Percentiles rank a stretch among this genome's conserved stretches.
These are phyloP conservation scores for Diddensiella transvaalensis DNA, from an alignment of 805 yeast species.

Conservation along the genomic window DNA sequence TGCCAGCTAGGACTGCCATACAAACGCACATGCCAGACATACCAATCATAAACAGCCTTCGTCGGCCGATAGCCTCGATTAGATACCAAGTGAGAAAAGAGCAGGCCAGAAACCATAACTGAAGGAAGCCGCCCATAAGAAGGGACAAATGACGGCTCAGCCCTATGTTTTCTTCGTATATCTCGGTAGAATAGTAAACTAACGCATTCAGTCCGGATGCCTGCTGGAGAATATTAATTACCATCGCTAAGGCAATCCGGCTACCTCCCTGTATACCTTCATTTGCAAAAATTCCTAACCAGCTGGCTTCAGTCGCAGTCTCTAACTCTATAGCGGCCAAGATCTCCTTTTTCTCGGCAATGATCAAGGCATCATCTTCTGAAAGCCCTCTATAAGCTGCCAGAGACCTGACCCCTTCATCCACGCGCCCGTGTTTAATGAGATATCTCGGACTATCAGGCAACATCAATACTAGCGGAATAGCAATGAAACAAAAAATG, in stretches of 20 bases:
- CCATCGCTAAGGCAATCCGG: conserved; percentile 6
- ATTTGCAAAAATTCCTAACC: neutral
- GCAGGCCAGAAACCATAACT: conserved; percentile 8
- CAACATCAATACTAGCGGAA: neutral
- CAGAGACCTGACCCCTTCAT: conserved; percentile 1
- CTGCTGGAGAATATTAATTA: conserved; percentile 14
- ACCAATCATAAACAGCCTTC: conserved; percentile 50
- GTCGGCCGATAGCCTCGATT: conserved; percentile 49
- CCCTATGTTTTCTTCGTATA: conserved; percentile 6
- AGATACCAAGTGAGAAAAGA: conserved; percentile 12
- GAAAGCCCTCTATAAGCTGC: conserved; percentile 2
- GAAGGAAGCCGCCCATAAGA: conserved; percentile 8
- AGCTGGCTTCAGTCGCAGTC: neutral
- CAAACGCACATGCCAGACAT: conserved; percentile 44
- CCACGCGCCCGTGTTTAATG: conserved; percentile 2
- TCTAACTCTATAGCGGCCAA: neutral
- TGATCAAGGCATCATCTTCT: neutral
- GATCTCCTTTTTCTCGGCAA: conserved; percentile 2
- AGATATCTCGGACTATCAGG: conserved; percentile 6
- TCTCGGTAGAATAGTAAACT: conserved; percentile 8
- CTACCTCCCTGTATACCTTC: conserved; percentile 1
- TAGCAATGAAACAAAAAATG: conserved; percentile 28
- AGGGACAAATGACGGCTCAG: conserved; percentile 3
- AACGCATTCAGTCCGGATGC: conserved; percentile 7
- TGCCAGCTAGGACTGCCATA: conserved; percentile 8